Conservation (phyloP, 1,139 yeast genomes). For the Hemisphaericaspora xylanilytica region DNA sequence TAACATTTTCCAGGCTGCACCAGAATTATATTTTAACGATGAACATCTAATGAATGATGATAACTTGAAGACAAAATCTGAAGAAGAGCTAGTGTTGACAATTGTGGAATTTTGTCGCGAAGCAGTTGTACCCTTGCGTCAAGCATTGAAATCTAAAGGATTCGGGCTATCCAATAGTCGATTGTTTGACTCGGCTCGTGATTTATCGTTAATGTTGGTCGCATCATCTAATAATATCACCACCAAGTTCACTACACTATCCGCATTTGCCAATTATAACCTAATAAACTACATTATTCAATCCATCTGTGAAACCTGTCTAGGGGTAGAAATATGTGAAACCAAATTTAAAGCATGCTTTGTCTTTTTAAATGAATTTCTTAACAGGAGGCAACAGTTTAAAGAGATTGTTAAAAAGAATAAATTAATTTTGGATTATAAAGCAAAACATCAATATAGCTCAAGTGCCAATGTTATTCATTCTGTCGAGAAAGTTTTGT, state of each 20-base stretch:
- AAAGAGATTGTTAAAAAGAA: constrained; percentile 22
- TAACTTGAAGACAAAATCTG: constrained; percentile 14
- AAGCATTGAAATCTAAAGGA: constrained; percentile 29
- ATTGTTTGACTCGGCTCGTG: constrained; percentile 38
- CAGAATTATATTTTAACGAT: constrained; percentile 38
- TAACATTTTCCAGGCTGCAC: constrained; percentile 32
- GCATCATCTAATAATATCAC: constrained; percentile 18
- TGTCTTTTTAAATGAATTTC: constrained; percentile 34
- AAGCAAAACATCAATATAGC: constrained; percentile 13
- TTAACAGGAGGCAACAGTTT: constrained; percentile 23
- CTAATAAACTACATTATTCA: constrained; percentile 35
- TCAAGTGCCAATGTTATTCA: constrained; percentile 22
- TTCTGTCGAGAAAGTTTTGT: constrained; percentile 44
- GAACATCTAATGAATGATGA: constrained; percentile 21
- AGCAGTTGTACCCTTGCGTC: constrained; percentile 30
- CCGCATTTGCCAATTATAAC: constrained; percentile 29
- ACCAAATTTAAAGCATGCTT: constrained; percentile 40
- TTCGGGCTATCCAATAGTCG: constrained; percentile 18
- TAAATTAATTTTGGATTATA: constrained; percentile 18
- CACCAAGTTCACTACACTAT: constrained; percentile 20
- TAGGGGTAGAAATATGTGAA: constrained; percentile 34
- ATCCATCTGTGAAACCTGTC: constrained; percentile 38
- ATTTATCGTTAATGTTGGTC: constrained; percentile 34
- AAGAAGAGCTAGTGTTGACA: constrained; percentile 17
- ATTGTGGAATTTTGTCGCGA: constrained; percentile 25